These are phyloP conservation scores for Polytrichum commune DNA, from an alignment of 225 moss, liverwort and hornwort genomes.

Conservation along the genomic window DNA sequence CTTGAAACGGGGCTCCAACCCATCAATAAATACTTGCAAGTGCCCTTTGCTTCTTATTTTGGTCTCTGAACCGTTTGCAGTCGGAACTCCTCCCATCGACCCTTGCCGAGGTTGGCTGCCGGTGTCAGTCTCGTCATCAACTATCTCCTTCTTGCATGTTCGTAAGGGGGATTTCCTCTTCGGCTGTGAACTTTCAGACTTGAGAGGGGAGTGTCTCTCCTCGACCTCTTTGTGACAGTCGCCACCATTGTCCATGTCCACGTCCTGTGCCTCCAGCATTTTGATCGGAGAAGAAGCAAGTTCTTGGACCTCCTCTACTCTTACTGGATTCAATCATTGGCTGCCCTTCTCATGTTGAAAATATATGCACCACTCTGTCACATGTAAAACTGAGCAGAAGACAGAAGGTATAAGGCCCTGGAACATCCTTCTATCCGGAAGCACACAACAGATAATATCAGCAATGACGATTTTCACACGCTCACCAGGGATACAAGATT, in stretches of 20 bases:
- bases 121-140: conserved; percentile 41
- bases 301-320: conserved; percentile 14
- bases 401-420: not conserved
- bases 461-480: too few species aligned
- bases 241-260: conserved; percentile 46
- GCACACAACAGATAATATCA: too few species aligned
- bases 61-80: conserved; percentile 47
- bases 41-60: conserved; percentile 39
- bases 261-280: conserved; percentile 47
- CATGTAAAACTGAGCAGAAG: conserved; percentile 5
- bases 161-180: conserved; percentile 54
- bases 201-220: conserved; percentile 48
- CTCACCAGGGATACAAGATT: too few species aligned
- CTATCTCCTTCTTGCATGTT: conserved; percentile 43
- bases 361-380: conserved; percentile 8
- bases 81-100: conserved; percentile 27
- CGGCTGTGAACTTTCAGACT: conserved; percentile 55
- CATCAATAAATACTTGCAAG: conserved; percentile 49
- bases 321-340: conserved; percentile 31
- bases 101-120: conserved; percentile 40
- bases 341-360: conserved; percentile 36
- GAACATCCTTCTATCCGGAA: too few species aligned
- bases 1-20: conserved; percentile 65
- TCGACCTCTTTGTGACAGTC: conserved; percentile 29
- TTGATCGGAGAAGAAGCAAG: conserved; percentile 21